A percentile compares a stretch with the other conserved stretches of the same genome.
These are phyloP conservation scores for Neoboletus subvelutipes DNA, from an alignment of 768 basidiomycete species.

Conservation along the genomic window DNA sequence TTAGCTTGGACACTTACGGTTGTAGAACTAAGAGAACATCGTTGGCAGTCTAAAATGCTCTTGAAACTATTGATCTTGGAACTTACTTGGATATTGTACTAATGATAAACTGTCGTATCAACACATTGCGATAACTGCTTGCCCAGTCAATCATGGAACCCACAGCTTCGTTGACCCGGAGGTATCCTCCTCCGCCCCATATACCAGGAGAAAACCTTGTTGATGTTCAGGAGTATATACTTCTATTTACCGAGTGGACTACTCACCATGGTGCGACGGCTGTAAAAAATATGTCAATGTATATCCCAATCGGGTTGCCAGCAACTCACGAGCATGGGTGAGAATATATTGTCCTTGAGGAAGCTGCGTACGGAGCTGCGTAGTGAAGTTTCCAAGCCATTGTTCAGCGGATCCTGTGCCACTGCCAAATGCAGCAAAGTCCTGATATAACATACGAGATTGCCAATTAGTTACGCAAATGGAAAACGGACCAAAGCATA, in stretches of 20 bases:
- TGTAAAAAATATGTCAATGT: background rate
- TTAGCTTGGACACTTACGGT: conserved; percentile 7
- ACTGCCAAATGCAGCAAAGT: background rate
- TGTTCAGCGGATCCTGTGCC: background rate
- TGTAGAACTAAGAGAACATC: conserved; percentile 12
- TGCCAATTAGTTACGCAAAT: background rate
- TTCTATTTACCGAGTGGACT: background rate
- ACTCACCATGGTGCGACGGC: conserved; percentile 7
- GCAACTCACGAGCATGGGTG: too few relatives aligned
- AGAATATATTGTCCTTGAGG: too few relatives aligned
- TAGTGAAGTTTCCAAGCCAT: background rate
- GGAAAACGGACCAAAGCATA: background rate
- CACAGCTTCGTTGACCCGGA: background rate
- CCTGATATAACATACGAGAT: background rate
- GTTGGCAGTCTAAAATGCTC: background rate
- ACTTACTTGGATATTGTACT: background rate
- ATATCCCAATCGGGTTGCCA: background rate
- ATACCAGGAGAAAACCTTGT: background rate
- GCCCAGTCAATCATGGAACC: background rate
- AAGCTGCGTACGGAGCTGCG: too few relatives aligned
- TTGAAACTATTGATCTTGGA: background rate
- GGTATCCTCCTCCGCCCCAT: too few relatives aligned
- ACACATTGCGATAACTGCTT: background rate
- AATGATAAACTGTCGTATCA: background rate
- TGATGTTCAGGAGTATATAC: background rate